Evolutionary conservation across 2,329 filamentous ascomycete species (phyloP).

Genomic region (Colletotrichum sp.): DNA sequence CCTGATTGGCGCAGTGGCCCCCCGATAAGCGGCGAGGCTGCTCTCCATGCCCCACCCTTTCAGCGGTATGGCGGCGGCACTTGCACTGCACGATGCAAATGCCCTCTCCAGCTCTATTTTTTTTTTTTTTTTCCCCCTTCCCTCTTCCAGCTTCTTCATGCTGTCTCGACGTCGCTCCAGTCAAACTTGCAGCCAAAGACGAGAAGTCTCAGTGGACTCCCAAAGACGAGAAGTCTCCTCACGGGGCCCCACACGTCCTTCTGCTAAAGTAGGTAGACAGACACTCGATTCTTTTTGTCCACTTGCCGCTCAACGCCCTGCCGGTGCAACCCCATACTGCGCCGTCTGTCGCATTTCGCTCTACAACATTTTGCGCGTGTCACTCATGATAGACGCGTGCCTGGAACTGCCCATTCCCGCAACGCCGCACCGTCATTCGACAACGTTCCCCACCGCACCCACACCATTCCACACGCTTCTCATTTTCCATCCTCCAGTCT

Average conservation of each 20-base stretch:
- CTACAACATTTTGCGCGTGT: background rate
- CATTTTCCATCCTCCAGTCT: background rate
- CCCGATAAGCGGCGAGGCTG: conserved; percentile 13
- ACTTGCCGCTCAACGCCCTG: background rate
- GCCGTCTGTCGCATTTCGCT: background rate
- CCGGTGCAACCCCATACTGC: background rate
- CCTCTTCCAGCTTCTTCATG: background rate
- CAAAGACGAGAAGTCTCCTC: background rate
- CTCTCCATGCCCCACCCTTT: background rate
- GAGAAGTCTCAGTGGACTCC: background rate
- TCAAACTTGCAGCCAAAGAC: background rate
- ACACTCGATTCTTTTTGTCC: background rate
- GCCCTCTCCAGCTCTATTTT: background rate
- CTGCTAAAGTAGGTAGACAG: background rate
- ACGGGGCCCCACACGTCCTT: background rate
- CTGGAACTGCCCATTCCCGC: conserved; percentile 6
- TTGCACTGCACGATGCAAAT: background rate
- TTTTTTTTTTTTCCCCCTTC: too few relatives aligned
- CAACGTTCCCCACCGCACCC: background rate
- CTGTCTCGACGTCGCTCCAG: background rate
- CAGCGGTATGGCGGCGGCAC: conserved; percentile 2
- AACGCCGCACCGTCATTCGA: background rate
- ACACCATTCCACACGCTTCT: background rate
- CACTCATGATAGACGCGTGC: background rate
- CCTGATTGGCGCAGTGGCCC: conserved; percentile 11